Conservation (phyloP, 805 yeast genomes). For the Saturnispora besseyi region DNA sequence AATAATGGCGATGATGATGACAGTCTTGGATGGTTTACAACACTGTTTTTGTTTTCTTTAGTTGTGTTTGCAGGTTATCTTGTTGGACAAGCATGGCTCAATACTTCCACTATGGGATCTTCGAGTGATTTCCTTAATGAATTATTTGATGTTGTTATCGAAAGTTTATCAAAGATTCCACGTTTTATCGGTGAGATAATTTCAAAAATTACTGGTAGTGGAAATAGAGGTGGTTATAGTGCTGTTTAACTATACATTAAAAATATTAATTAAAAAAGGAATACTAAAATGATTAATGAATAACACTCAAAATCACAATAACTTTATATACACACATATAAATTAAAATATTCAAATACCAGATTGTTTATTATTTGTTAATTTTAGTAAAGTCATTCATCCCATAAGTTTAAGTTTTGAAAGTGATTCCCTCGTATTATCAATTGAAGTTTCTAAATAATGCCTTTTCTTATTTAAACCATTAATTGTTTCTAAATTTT, state of each 20-base stretch:
- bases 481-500: conserved; percentile 47
- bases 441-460: conserved; percentile 68
- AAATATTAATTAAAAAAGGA: neutral
- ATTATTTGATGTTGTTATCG: conserved; percentile 57
- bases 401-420: conserved; percentile 27
- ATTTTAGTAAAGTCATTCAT: neutral
- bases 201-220: conserved; percentile 54
- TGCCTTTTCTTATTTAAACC: conserved; percentile 58
- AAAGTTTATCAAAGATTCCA: conserved; percentile 51
- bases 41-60: conserved; percentile 69
- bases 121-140: conserved; percentile 64
- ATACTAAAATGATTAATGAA: too few relatives aligned
- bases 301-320: neutral
- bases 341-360: neutral
- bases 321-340: neutral
- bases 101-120: conserved; percentile 55
- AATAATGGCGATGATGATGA: conserved; percentile 22
- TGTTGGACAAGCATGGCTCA: conserved; percentile 66
- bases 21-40: conserved; percentile 77
- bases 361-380: neutral
- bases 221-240: conserved; percentile 79
- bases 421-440: conserved; percentile 61
- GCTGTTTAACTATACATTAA: conserved; percentile 50
- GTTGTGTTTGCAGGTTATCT: conserved; percentile 63
- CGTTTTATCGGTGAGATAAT: conserved; percentile 59